A percentile compares a stretch with the other conserved stretches of the same genome.
phyloP scores from a whole-genome alignment of 805 yeast genomes.

The Candida taoyuanica region DNA sequence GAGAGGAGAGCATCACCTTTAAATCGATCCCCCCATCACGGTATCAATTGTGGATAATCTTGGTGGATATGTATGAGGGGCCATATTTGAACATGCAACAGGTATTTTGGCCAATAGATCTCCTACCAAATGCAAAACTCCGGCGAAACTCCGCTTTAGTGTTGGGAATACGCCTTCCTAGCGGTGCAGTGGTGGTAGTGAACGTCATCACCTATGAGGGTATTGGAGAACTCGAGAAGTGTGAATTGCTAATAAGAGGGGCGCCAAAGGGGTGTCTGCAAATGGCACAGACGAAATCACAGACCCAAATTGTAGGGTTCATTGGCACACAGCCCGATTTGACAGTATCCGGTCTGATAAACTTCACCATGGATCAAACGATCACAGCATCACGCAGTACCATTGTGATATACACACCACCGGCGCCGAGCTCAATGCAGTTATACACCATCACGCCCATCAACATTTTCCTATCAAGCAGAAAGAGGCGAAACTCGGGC shows the following conservation, averaged over 20 bases:
- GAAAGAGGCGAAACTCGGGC: too few relatives aligned
- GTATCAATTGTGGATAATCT: too few relatives aligned
- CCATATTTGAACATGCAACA: constrained; percentile 14
- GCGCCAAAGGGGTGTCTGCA: too few relatives aligned
- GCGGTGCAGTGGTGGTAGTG: constrained; percentile 10
- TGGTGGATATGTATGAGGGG: too few relatives aligned
- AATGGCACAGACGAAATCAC: neutral
- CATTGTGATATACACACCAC: constrained; percentile 63
- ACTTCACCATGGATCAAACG: constrained; percentile 4
- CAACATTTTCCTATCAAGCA: constrained; percentile 43
- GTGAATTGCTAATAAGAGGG: too few relatives aligned
- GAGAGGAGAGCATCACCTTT: too few relatives aligned
- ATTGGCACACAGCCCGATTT: constrained; percentile 4
- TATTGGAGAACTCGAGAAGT: too few relatives aligned
- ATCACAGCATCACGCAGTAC: constrained; percentile 12
- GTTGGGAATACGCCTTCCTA: constrained; percentile 12
- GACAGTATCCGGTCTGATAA: neutral
- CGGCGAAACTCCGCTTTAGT: constrained; percentile 10
- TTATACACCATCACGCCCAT: constrained; percentile 76
- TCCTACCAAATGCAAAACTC: constrained; percentile 17
- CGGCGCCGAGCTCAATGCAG: constrained; percentile 65
- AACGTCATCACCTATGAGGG: too few relatives aligned
- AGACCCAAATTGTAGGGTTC: constrained; percentile 8
- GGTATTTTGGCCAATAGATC: constrained; percentile 32
- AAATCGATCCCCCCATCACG: too few relatives aligned